Percentiles rank a stretch among this genome's conserved stretches.
Conservation (phyloP, 805 yeast species). For the Candida montana region DNA sequence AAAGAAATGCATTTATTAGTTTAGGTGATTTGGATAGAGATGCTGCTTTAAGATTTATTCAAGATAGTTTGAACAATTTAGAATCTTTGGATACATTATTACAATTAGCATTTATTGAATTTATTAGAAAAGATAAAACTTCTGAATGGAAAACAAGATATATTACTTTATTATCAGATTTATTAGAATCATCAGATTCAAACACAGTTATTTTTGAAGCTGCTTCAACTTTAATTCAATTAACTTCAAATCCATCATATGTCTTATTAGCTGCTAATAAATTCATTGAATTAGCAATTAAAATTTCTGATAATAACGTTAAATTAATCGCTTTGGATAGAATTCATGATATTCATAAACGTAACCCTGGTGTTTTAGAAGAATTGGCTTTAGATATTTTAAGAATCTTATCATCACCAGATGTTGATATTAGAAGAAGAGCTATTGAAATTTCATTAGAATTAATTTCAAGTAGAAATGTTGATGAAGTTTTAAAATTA, state of each 20-base stretch:
- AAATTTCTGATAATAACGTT: constrained; percentile 92
- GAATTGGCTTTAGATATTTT: constrained; percentile 81
- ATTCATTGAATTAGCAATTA: constrained; percentile 81
- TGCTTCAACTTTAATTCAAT: constrained; percentile 65
- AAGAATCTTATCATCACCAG: constrained; percentile 82
- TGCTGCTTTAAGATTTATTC: constrained; percentile 76
- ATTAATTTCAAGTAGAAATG: constrained; percentile 80
- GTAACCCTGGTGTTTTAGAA: constrained; percentile 77
- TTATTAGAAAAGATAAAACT: constrained; percentile 73
- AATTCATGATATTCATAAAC: constrained; percentile 66
- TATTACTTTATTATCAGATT: constrained; percentile 62
- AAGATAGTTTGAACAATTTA: constrained; percentile 56
- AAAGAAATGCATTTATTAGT: constrained; percentile 91
- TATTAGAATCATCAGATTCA: constrained; percentile 56
- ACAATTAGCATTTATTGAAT: constrained; percentile 87
- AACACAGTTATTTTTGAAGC: constrained; percentile 86
- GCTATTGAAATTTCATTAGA: constrained; percentile 81
- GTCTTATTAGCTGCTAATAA: constrained; percentile 77
- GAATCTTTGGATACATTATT: constrained; percentile 72
- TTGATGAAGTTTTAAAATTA: constrained; percentile 87
- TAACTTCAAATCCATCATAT: constrained; percentile 60
- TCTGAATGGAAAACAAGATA: constrained; percentile 68
- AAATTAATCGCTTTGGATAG: constrained; percentile 89
- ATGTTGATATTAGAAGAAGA: constrained; percentile 82
- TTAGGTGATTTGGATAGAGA: constrained; percentile 79